A percentile compares a stretch with the other conserved stretches of the same genome.
These are phyloP conservation scores for Urtica urens DNA, from an alignment of 306 rosid species.

Conservation along the genomic window DNA sequence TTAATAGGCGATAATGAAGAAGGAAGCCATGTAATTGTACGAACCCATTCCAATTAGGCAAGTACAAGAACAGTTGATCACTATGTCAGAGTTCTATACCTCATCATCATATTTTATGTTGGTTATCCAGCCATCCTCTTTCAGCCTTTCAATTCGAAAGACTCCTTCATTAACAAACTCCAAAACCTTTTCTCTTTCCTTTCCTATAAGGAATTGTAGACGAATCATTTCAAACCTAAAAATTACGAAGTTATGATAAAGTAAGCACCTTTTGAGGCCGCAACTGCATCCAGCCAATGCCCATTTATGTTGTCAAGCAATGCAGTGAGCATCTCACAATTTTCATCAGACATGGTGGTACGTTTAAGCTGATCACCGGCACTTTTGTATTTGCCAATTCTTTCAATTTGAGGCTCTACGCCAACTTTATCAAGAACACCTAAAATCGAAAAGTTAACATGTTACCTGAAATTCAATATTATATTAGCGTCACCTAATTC, in stretches of 20 bases:
- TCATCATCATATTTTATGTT: constrained; percentile 72
- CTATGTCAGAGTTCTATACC: constrained; percentile 48
- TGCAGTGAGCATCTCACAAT: constrained; percentile 73
- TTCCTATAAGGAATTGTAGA: constrained; percentile 37
- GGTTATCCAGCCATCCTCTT: constrained; percentile 85
- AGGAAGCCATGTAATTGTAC: no score
- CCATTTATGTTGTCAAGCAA: constrained; percentile 77
- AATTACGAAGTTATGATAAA: constrained; percentile 19
- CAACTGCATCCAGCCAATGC: constrained; percentile 81
- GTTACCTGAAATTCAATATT: constrained; percentile 3
- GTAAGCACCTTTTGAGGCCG: constrained; percentile 63
- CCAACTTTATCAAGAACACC: constrained; percentile 82
- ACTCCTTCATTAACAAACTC: constrained; percentile 80
- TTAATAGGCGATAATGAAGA: no score
- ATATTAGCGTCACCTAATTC: constrained; percentile 1
- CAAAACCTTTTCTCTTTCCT: constrained; percentile 57
- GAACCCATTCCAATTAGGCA: no score
- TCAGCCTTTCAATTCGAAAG: constrained; percentile 65
- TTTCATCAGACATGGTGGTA: constrained; percentile 62
- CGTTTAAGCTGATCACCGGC: constrained; percentile 80
- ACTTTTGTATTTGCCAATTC: constrained; percentile 92
- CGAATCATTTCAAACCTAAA: constrained; percentile 15
- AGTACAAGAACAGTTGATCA: no score
- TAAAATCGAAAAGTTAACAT: constrained; percentile 18
- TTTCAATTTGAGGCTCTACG: constrained; percentile 80